Percentiles rank a stretch among this genome's conserved stretches.
Evolutionary conservation across 2,329 filamentous ascomycete species (phyloP).

Genomic region (Fusarium sp.): DNA sequence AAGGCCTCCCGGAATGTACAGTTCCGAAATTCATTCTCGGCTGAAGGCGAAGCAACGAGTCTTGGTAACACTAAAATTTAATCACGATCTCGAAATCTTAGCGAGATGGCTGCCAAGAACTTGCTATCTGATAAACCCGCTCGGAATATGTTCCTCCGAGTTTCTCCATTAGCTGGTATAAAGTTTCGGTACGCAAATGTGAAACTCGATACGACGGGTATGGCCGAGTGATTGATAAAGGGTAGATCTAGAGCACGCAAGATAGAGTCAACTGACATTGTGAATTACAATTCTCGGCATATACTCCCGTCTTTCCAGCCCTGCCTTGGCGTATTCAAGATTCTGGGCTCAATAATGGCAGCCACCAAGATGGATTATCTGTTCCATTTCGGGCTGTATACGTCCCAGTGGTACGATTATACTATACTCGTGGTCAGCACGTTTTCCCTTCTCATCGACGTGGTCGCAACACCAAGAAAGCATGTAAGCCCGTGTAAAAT

Average conservation of each 20-base stretch:
- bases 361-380: neutral
- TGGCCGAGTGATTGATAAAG: neutral
- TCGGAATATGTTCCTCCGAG: neutral
- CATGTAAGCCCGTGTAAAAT: neutral
- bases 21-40: conserved; percentile 11
- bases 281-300: neutral
- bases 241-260: neutral
- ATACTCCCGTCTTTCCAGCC: conserved; percentile 9
- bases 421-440: neutral
- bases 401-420: neutral
- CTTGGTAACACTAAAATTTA: neutral
- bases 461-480: neutral
- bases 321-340: neutral
- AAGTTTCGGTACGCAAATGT: conserved; percentile 2
- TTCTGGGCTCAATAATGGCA: neutral
- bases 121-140: neutral
- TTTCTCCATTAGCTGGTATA: conserved; percentile 18
- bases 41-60: neutral
- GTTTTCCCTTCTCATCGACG: neutral
- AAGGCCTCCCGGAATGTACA: conserved; percentile 13
- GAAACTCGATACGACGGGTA: neutral
- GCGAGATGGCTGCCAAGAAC: neutral
- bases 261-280: conserved; percentile 6
- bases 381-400: neutral
- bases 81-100: neutral